phyloP scores from a whole-genome alignment of 2,329 filamentous ascomycete genomes.

The Dactylellina parvicollis region DNA sequence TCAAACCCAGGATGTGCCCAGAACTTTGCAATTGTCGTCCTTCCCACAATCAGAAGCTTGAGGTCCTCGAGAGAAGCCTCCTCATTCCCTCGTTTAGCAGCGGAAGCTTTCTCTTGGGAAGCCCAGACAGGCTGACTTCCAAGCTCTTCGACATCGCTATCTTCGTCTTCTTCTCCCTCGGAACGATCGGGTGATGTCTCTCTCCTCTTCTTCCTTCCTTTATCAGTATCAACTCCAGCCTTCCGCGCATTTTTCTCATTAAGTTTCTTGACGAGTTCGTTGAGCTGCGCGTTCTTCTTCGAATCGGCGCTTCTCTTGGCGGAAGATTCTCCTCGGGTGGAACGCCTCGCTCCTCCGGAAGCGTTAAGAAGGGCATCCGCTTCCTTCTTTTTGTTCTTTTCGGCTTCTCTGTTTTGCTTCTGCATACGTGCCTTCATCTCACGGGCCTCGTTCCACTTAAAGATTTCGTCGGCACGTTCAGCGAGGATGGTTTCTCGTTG shows the following conservation, averaged over 20 bases:
- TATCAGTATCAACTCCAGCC: constrained; percentile 54
- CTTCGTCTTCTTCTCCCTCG: constrained; percentile 54
- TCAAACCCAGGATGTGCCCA: constrained; percentile 95
- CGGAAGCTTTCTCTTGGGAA: constrained; percentile 37
- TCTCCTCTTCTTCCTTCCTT: constrained; percentile 53
- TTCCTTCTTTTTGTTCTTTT: constrained; percentile 68
- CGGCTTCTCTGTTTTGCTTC: constrained; percentile 72
- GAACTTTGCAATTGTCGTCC: constrained; percentile 85
- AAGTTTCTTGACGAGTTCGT: constrained; percentile 56
- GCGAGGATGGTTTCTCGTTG: constrained; percentile 90
- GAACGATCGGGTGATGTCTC: constrained; percentile 53
- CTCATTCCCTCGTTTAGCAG: constrained; percentile 50
- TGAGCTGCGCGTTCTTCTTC: constrained; percentile 57
- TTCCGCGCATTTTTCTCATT: constrained; percentile 56
- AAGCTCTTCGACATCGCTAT: constrained; percentile 54
- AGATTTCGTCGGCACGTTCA: constrained; percentile 83
- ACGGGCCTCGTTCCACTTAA: constrained; percentile 79
- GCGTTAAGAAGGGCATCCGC: constrained; percentile 50
- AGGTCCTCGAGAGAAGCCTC: constrained; percentile 47
- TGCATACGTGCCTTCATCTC: constrained; percentile 75
- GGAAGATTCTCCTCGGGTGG: constrained; percentile 55
- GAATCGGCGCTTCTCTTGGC: constrained; percentile 57
- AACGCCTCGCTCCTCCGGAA: constrained; percentile 50
- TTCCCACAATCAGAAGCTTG: constrained; percentile 75
- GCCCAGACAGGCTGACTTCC: constrained; percentile 32